These are phyloP conservation scores for Tilletia setariae DNA, from an alignment of 1,284 basidiomycete genomes.

Conservation along the genomic window DNA sequence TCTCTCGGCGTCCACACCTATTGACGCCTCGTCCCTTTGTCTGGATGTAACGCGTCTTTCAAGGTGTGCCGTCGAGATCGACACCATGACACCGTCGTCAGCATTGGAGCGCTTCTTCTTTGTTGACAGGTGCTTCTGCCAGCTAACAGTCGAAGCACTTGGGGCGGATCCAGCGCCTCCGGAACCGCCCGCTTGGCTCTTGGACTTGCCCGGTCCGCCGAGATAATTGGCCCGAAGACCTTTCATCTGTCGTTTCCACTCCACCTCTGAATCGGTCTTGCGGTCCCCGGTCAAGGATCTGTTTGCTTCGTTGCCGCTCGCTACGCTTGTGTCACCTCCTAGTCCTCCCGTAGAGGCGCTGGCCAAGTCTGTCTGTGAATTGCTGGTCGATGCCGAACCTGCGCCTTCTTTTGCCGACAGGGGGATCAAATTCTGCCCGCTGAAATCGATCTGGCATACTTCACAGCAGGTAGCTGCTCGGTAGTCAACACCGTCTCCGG, in stretches of 20 bases:
- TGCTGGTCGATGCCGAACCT: too few relatives aligned
- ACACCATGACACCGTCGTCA: conserved; percentile 9
- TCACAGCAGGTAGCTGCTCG: neutral
- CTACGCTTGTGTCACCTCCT: neutral
- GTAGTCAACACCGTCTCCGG: too few relatives aligned
- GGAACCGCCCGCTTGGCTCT: neutral
- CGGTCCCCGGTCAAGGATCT: conserved; percentile 8
- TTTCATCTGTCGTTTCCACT: conserved; percentile 19
- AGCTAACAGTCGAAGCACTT: neutral
- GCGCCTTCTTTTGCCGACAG: neutral
- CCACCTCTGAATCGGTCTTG: conserved; percentile 16
- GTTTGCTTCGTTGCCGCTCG: neutral
- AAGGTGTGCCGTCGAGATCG: conserved; percentile 7
- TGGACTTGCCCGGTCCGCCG: neutral
- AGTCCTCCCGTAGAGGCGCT: too few relatives aligned
- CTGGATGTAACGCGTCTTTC: neutral
- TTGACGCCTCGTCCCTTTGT: too few relatives aligned
- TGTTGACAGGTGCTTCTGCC: conserved; percentile 9
- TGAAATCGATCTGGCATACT: conserved; percentile 5
- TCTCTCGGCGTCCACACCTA: neutral
- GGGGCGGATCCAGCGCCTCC: neutral
- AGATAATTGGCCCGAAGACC: conserved; percentile 8
- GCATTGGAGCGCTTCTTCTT: conserved; percentile 11
- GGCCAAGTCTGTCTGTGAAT: neutral
- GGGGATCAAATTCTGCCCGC: neutral